Evolutionary conservation across 805 yeast genomes (phyloP).

Genomic region (Metschnikowia chrysomelidarum): DNA sequence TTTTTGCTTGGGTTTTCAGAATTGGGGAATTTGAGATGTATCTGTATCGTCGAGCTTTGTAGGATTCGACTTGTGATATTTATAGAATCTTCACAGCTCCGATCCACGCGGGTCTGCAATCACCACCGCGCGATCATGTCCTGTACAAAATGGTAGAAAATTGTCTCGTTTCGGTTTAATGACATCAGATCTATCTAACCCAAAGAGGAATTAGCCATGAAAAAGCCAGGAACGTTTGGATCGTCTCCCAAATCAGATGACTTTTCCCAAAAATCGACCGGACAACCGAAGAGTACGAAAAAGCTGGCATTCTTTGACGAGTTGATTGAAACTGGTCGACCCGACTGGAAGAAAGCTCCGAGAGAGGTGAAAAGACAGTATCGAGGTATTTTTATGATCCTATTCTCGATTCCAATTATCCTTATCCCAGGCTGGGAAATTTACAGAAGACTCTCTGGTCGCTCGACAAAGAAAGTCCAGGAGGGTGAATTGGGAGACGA

Average conservation of each 20-base stretch:
- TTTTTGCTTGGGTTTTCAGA: neutral
- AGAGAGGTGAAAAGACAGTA: slow-evolving; percentile 34
- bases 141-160: too few relatives aligned
- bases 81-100: too few relatives aligned
- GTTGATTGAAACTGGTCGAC: slow-evolving; percentile 38
- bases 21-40: too few relatives aligned
- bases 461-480: slow-evolving; percentile 38
- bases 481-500: slow-evolving; percentile 40
- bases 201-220: slow-evolving; percentile 4
- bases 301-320: slow-evolving; percentile 35
- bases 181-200: too few relatives aligned
- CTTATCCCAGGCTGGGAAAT: slow-evolving; percentile 34
- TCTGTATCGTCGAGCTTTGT: too few relatives aligned
- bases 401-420: slow-evolving; percentile 38
- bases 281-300: slow-evolving; percentile 9
- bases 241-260: slow-evolving; percentile 6
- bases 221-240: slow-evolving; percentile 14
- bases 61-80: too few relatives aligned
- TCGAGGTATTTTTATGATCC: slow-evolving; percentile 36
- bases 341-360: slow-evolving; percentile 46
- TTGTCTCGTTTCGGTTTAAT: neutral
- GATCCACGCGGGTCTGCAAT: too few relatives aligned
- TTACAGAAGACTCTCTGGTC: slow-evolving; percentile 37
- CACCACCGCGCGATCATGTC: too few relatives aligned
- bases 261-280: slow-evolving; percentile 8